Evolutionary conservation across 345 rosid genomes (phyloP).

Genomic region (Cardamine occulta): DNA sequence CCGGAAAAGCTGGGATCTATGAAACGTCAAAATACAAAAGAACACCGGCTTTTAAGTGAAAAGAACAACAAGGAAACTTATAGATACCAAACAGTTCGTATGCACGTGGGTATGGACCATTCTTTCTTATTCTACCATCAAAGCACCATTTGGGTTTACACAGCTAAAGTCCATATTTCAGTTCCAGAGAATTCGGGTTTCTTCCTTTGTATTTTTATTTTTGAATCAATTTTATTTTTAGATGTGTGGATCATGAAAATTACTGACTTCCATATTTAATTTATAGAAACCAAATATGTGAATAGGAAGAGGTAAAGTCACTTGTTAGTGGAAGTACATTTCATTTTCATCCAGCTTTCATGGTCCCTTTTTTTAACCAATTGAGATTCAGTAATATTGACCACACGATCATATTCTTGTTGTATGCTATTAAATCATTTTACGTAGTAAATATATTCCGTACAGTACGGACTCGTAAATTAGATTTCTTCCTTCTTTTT

Average conservation of each 20-base stretch:
- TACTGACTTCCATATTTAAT: background rate
- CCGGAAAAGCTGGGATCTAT: conserved; percentile 26
- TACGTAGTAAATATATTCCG: background rate
- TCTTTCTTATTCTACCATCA: background rate
- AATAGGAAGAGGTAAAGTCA: conserved; percentile 32
- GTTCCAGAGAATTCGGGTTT: conserved; percentile 25
- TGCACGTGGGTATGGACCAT: conserved; percentile 42
- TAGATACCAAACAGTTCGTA: conserved; percentile 26
- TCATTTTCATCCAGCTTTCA: conserved; percentile 41
- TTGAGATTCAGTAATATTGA: conserved; percentile 16
- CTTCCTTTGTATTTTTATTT: background rate
- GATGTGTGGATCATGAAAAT: conserved; percentile 17
- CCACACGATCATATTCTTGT: conserved; percentile 28
- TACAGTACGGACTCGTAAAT: conserved; percentile 18
- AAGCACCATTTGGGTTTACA: background rate
- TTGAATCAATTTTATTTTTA: background rate
- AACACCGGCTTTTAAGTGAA: conserved; percentile 20
- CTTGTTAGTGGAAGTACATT: conserved; percentile 29
- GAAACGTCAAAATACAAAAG: conserved; percentile 9
- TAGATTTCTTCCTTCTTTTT: too few species aligned
- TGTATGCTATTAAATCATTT: background rate
- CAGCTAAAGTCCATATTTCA: background rate
- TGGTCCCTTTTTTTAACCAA: background rate
- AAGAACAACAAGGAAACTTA: conserved; percentile 23
- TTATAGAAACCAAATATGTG: conserved; percentile 11